phyloP scores from a whole-genome alignment of 305 asterid genomes.

The Rubia tinctorum region DNA sequence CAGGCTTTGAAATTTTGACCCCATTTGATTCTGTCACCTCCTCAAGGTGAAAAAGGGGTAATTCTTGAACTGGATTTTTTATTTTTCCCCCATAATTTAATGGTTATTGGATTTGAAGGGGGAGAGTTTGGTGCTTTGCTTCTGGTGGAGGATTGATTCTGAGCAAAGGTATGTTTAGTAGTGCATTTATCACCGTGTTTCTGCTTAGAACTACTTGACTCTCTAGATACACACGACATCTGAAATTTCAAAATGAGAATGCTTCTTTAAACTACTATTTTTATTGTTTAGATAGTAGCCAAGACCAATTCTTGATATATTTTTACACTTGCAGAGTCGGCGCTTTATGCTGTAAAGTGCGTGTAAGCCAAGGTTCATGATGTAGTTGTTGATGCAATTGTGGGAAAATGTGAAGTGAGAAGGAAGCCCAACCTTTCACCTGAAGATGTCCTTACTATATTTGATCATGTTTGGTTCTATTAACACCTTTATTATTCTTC shows the following conservation, averaged over 20 bases:
- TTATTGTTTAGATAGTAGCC: neutral
- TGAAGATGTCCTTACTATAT: slow-evolving; percentile 52
- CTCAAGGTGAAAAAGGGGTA: no score
- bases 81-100: no score
- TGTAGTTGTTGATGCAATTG: slow-evolving; percentile 45
- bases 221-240: no score
- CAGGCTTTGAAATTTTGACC: no score
- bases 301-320: neutral
- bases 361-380: slow-evolving; percentile 52
- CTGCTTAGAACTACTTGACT: neutral
- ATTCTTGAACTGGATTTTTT: no score
- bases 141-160: no score
- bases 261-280: neutral
- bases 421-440: slow-evolving; percentile 70
- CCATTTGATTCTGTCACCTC: no score
- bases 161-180: neutral
- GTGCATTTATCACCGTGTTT: neutral
- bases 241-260: neutral
- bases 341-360: slow-evolving; percentile 74
- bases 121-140: no score
- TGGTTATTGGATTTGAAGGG: no score
- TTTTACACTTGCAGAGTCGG: slow-evolving; percentile 49
- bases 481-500: slow-evolving; percentile 77
- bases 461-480: slow-evolving; percentile 82
- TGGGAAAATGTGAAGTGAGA: slow-evolving; percentile 86